Base-by-base conservation (phyloP, 2,329 filamentous ascomycete species). In the Blastomyces parvus region DNA sequence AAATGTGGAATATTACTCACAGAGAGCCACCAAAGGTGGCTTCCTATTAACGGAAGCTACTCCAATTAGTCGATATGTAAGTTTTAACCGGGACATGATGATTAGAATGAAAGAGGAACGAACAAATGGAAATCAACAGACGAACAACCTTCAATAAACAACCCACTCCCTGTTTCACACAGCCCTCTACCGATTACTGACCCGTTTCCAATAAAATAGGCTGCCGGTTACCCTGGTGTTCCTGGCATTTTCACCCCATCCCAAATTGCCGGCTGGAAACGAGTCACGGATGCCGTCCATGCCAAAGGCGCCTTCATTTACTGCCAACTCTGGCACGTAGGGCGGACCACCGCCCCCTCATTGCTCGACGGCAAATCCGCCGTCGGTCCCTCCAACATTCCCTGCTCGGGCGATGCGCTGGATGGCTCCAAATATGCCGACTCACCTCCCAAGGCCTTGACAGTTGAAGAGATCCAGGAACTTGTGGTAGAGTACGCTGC, bases 211-310 rank as follows among this genome's bases (percentile, higher is more conserved):
- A 59, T 69, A 68, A 74, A 74, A 6, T 75, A 77, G 67, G 78
- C 74, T 46, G 80, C 80, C 55, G 78, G 81, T 56, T 81, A 79
- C 67, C 74, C 74, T 48, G 81, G 83, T 64, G 77, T 81, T 1
- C 85, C 86, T 0, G 85, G 84, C 30, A 84, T 86, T 68, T 86
- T 79, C 70, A 82, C 71, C 25, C 73, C 79, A 0, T 79, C 78
- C 13, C 84, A 88, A 64, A 78, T 86, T 50, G 78, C 77, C 1
- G 82, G 77, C 0, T 89, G 86, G 87, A 83, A 81, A 65, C 74
- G 79, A 14, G 76, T 89, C 53, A 85, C 83, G 1, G 80, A 84
- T 27, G 83, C 82, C 0, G 85, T 89, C 0, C 87, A 90, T 70
- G 77, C 77, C 25, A 86, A 86, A 67, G 83, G 83, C 5, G 81